Percentiles rank a stretch among this genome's conserved stretches.
Conservation (phyloP, 306 rosid species). For the Rosa multiflora region DNA sequence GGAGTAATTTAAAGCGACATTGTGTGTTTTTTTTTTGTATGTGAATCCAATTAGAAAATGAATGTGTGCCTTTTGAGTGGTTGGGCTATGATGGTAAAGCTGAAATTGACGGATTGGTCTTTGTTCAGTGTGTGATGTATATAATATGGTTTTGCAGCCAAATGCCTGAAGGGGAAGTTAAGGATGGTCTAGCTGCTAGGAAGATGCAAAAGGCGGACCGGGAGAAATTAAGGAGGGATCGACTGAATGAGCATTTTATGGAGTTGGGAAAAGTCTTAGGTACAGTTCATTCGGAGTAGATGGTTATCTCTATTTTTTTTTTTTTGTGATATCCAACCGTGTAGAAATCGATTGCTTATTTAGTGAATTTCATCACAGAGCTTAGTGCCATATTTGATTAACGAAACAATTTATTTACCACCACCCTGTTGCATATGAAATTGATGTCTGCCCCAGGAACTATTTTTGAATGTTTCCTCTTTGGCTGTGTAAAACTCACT, state of each 20-base stretch:
- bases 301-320: neutral
- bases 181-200: constrained; percentile 64
- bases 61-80: too few relatives aligned
- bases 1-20: neutral
- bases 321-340: neutral
- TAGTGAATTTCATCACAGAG: neutral
- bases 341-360: neutral
- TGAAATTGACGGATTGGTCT: too few relatives aligned
- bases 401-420: neutral
- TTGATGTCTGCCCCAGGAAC: neutral
- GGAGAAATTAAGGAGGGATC: constrained; percentile 85
- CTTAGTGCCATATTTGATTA: neutral
- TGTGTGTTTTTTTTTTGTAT: neutral
- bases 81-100: neutral
- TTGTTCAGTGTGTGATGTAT: neutral
- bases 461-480: neutral
- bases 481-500: neutral
- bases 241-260: constrained; percentile 73
- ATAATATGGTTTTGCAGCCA: constrained; percentile 36
- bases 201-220: constrained; percentile 84
- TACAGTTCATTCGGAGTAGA: constrained; percentile 4
- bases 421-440: neutral
- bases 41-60: constrained; percentile 1
- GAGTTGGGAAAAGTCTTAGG: constrained; percentile 72
- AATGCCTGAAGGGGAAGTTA: constrained; percentile 49